Conservation (phyloP, 805 yeast species). For the Kodamaea sagamina region DNA sequence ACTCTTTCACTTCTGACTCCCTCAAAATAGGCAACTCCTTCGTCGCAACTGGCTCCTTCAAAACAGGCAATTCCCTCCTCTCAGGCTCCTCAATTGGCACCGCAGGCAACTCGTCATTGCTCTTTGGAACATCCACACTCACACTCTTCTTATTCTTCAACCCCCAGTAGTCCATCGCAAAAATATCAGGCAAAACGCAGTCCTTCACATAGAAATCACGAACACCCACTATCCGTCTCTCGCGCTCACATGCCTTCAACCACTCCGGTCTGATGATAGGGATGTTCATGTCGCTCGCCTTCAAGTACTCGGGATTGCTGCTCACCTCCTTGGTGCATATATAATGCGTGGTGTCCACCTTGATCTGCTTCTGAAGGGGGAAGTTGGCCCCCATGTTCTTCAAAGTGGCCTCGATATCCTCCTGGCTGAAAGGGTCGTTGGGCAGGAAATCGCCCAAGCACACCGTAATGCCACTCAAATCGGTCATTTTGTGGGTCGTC, state of each 20-base stretch:
- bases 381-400: slow-evolving; percentile 72
- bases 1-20: no score
- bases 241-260: slow-evolving; percentile 90
- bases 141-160: slow-evolving; percentile 12
- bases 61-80: no score
- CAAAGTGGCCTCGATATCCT: slow-evolving; percentile 65
- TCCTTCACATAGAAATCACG: slow-evolving; percentile 76
- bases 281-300: slow-evolving; percentile 81
- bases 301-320: slow-evolving; percentile 70
- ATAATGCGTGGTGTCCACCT: slow-evolving; percentile 92
- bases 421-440: slow-evolving; percentile 43
- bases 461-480: slow-evolving; percentile 86
- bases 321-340: slow-evolving; percentile 62
- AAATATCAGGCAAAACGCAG: slow-evolving; percentile 46
- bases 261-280: slow-evolving; percentile 97
- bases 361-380: slow-evolving; percentile 70
- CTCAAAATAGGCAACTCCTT: background rate
- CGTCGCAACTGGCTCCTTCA: background rate
- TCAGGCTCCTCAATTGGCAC: background rate
- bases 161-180: slow-evolving; percentile 44
- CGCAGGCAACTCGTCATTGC: slow-evolving; percentile 1
- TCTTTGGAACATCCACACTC: slow-evolving; percentile 7
- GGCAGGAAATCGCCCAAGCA: slow-evolving; percentile 81
- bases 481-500: slow-evolving; percentile 94
- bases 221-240: slow-evolving; percentile 89